Evolutionary conservation across 371 early-diverging fungal genomes (phyloP), one percentile per base, ranked within the genome.

Genomic region (Mucor irregularis): DNA sequence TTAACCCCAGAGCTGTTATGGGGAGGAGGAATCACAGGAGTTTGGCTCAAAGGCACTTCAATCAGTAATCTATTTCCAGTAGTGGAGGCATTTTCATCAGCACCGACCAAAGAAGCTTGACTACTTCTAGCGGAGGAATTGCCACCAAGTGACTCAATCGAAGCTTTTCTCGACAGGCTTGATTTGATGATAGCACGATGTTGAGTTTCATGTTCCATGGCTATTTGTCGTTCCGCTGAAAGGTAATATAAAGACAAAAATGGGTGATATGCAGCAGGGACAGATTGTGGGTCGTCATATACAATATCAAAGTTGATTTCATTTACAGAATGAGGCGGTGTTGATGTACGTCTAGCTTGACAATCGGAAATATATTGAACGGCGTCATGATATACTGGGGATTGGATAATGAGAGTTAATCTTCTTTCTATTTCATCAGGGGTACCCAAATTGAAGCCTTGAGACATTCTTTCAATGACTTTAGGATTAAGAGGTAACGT

Each of bases 161-260:
- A 76, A 1, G 68, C 52, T 35, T 70, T 69, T 58, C 73, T 56
- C 5, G 76, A 76, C 13, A 76, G 49, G 38, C 57, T 51, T 21
- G 48, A 49, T 30, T 52, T 58, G 24, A 58, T 42, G 0, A 53
- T 21, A 4, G 52, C 24, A 19, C 53, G 46, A 2, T 58, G 54
- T 11, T 60, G 52, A 5, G 56, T 55, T 60, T 62, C 62, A 19
- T 53, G 56, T 48, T 65, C 65, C 38, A 82, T 77, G 13, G 89
- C 75, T 17, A 80, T 78, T 24, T 86, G 72, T 44, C 87, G 84
- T 70, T 95, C 96, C 34, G 75, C 66, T 5, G 93, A 91, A 24
- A 95, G 74, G 51, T 90, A 84, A 50, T 95, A 95, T 17, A 95
- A 83, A 46, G 91, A 91, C n/a, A 91, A 68, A 30, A 90, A 66